These are phyloP conservation scores for Ophidiomyces ophidiicola DNA, from an alignment of 2,329 filamentous ascomycete species.

Conservation along the genomic window DNA sequence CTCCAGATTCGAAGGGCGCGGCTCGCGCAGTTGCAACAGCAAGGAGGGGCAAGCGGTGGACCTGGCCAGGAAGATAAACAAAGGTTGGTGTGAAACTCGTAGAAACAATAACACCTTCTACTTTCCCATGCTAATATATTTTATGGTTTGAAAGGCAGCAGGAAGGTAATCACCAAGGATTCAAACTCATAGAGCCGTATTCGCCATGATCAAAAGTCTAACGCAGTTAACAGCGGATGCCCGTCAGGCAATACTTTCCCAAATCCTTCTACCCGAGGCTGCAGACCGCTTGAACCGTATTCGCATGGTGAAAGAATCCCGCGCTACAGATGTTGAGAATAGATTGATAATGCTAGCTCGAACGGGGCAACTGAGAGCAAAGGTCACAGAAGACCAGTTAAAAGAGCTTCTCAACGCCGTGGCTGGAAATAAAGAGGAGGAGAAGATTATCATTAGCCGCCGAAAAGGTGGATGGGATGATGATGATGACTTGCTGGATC, in stretches of 20 bases:
- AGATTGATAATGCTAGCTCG: constrained; percentile 82
- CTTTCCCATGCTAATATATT: constrained; percentile 7
- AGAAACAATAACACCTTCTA: neutral
- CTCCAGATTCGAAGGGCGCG: constrained; percentile 76
- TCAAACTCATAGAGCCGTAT: neutral
- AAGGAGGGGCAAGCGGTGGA: constrained; percentile 39
- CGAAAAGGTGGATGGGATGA: constrained; percentile 78
- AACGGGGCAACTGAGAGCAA: constrained; percentile 69
- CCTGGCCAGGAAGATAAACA: constrained; percentile 52
- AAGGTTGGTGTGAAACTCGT: constrained; percentile 36
- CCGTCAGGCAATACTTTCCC: constrained; percentile 53
- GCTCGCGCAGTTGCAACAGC: constrained; percentile 79
- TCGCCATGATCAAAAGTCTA: constrained; percentile 5
- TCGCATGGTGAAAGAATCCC: constrained; percentile 84
- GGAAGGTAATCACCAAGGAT: constrained; percentile 29
- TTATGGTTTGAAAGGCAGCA: constrained; percentile 29
- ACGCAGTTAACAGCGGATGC: constrained; percentile 21
- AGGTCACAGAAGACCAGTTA: constrained; percentile 84
- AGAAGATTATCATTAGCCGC: constrained; percentile 76
- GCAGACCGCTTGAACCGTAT: constrained; percentile 89
- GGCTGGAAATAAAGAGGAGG: constrained; percentile 58
- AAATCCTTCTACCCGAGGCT: constrained; percentile 90
- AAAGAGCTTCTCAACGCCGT: constrained; percentile 82
- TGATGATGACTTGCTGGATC: constrained; percentile 53
- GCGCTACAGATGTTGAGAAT: constrained; percentile 84